These are phyloP conservation scores for Phytophthora gonapodyides DNA, from an alignment of 352 stramenopile species.

Conservation along the genomic window DNA sequence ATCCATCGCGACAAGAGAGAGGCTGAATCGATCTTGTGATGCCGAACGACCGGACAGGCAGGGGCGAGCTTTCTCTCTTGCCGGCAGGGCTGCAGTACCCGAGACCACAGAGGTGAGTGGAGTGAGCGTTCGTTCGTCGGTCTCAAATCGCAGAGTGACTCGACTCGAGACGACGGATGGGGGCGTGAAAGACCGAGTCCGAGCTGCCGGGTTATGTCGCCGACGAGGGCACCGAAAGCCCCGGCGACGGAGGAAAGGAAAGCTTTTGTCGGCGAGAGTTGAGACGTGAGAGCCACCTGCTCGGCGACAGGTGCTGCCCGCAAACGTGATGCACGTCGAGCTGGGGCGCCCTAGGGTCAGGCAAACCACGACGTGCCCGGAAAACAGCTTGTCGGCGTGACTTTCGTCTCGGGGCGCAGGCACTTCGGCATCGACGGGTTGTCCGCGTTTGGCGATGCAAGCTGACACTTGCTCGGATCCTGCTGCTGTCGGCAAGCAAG, in stretches of 20 bases:
- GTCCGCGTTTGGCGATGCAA: constrained; percentile 10
- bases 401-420: constrained; percentile 29
- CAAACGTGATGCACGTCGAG: constrained; percentile 8
- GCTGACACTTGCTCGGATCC: constrained; percentile 16
- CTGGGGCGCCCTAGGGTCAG: constrained; percentile 15
- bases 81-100: constrained; percentile 25
- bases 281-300: constrained; percentile 25
- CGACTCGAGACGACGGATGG: constrained; percentile 17
- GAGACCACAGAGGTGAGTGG: constrained; percentile 13
- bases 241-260: constrained; percentile 14
- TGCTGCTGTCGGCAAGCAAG: constrained; percentile 8
- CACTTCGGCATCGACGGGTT: constrained; percentile 31
- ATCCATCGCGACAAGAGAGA: constrained; percentile 36
- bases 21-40: constrained; percentile 31
- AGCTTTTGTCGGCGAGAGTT: constrained; percentile 11
- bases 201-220: constrained; percentile 28
- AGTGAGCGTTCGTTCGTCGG: constrained; percentile 9
- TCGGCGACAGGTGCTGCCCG: constrained; percentile 31
- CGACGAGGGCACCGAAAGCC: constrained; percentile 33
- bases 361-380: constrained; percentile 22
- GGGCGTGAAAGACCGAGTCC: constrained; percentile 16
- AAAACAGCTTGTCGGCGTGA: constrained; percentile 39
- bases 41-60: constrained; percentile 23
- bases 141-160: constrained; percentile 15
- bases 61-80: constrained; percentile 26